Conservation (phyloP, 176 grass and related monocot genomes). For the Ensete ventricosum region DNA sequence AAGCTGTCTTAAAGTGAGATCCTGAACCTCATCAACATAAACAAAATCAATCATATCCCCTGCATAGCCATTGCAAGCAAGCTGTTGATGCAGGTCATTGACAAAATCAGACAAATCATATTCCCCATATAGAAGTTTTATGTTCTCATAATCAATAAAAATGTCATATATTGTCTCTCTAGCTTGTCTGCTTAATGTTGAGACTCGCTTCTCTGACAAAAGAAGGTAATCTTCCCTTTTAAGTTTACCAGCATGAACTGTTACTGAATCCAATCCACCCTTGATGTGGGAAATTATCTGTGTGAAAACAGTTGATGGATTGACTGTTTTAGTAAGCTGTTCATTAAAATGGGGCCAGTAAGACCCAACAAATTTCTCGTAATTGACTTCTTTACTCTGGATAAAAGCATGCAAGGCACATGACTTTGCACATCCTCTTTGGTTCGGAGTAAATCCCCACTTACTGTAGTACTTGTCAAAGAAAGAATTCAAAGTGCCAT, state of each 20-base stretch:
- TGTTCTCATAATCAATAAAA: conserved; percentile 68
- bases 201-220: conserved; percentile 58
- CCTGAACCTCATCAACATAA: conserved; percentile 94
- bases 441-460: conserved; percentile 17
- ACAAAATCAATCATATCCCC: conserved; percentile 50
- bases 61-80: conserved; percentile 37
- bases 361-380: conserved; percentile 55
- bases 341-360: conserved; percentile 76
- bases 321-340: conserved; percentile 56
- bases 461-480: conserved; percentile 52
- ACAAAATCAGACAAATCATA: conserved; percentile 90
- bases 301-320: conserved; percentile 69
- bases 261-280: conserved; percentile 23
- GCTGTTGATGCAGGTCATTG: conserved; percentile 32
- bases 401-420: conserved; percentile 41
- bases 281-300: conserved; percentile 96
- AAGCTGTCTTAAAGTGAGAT: conserved; percentile 72
- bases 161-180: conserved; percentile 62
- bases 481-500: conserved; percentile 69
- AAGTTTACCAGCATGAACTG: conserved; percentile 14
- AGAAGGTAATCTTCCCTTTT: conserved; percentile 44
- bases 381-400: conserved; percentile 62
- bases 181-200: conserved; percentile 36
- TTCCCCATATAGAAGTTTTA: conserved; percentile 41
- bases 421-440: conserved; percentile 43